Base-by-base conservation (phyloP, 305 asterid species). In the Fraxinus floribunda region DNA sequence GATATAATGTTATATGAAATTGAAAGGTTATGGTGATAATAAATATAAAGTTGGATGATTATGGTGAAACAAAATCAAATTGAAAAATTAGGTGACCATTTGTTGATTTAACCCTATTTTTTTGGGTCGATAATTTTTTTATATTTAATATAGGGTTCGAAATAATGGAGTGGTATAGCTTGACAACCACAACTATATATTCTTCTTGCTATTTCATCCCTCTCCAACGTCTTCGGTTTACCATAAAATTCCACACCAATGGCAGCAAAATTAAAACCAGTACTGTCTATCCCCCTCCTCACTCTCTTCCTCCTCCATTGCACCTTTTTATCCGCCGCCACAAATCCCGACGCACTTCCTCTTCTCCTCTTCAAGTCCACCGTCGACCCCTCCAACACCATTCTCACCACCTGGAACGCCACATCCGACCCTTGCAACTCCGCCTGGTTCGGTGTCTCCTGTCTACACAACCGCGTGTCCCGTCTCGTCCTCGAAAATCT, bases 371-470 rank as follows among this genome's bases (percentile, higher is more conserved):
- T 95, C 86, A 95, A 94, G 84, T 83, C 95, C 57, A 26, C 89
- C 20, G 84, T 88, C 13, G 98, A 91, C 89, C 84, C 88, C 2
- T 57, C 87, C 2, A 89, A 80, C 82, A 26, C 83, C 77, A 36
- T 85, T 16, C 97, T 95, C 74, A 34, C 79, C 44, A 75, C 91
- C 64, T 95, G 99, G 99, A 89, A 86, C 87, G 73, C 91, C 22
- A 76, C 90, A 29, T 81, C 94, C 46, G 64, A 86, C 86, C 94
- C 92, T 57, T 92, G 95, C 87, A 77, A 68, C 32, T 62, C 24
- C 78, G 44, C 92, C 39, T 95, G 97, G 96, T 60, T 84, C 46
- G 99, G 98, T 1, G 84, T 95, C 75, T 90, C 94, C 4, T 95
- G 99, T 84, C 78, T 86, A 5, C 94, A 79, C 76, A 82, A 85